Conservation (phyloP, 768 basidiomycete species). For the Chalciporus piperatus region DNA sequence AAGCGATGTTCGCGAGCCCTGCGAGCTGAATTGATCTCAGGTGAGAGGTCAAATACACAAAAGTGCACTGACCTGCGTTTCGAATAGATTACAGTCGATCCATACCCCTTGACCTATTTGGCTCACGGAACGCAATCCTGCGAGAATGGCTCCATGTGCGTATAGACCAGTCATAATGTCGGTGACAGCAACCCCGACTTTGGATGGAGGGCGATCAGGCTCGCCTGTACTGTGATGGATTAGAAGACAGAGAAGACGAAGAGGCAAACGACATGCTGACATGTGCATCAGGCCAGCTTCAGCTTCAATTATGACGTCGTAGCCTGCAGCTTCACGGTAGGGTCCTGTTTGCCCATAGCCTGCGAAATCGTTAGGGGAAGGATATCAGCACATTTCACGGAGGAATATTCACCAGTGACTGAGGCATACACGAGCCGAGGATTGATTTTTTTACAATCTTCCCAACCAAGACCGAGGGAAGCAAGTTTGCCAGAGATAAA, state of each 20-base stretch:
- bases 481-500: constrained; percentile 83
- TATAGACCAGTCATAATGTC: constrained; percentile 88
- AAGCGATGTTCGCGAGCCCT: constrained; percentile 88
- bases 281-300: constrained; percentile 96
- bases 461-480: constrained; percentile 81
- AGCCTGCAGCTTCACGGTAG: constrained; percentile 77
- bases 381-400: not conserved
- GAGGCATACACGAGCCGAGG: constrained; percentile 82
- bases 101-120: constrained; percentile 85
- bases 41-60: not conserved
- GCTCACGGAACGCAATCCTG: constrained; percentile 76
- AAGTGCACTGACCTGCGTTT: constrained; percentile 66
- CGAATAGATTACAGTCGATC: constrained; percentile 93
- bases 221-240: constrained; percentile 71
- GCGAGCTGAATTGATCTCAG: constrained; percentile 57
- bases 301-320: constrained; percentile 84
- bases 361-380: constrained; percentile 20
- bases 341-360: constrained; percentile 91
- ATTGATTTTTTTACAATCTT: constrained; percentile 76
- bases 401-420: constrained; percentile 63
- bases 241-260: constrained; percentile 7
- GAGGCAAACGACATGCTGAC: constrained; percentile 40
- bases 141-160: constrained; percentile 90
- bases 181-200: constrained; percentile 94
- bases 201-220: constrained; percentile 78